These are phyloP conservation scores for Hymenotorrendiella dingleyae DNA, from an alignment of 2,329 filamentous ascomycete species.

Conservation along the genomic window DNA sequence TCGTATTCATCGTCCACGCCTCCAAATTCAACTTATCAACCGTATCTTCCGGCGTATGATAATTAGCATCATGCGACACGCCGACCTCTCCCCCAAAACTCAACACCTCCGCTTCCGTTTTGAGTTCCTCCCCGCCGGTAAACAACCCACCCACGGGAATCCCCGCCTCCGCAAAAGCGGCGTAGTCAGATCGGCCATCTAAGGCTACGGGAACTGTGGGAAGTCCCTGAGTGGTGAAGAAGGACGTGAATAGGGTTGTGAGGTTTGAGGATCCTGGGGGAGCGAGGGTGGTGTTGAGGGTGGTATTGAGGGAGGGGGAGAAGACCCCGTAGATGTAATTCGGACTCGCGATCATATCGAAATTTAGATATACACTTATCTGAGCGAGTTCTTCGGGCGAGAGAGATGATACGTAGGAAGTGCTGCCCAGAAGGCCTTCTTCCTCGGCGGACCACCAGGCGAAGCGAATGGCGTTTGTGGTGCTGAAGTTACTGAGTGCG, in stretches of 20 bases:
- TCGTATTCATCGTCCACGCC: slow-evolving; percentile 51
- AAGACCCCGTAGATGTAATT: slow-evolving; percentile 66
- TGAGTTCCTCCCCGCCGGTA: slow-evolving; percentile 71
- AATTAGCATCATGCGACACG: slow-evolving; percentile 52
- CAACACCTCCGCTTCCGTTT: slow-evolving; percentile 59
- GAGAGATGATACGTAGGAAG: slow-evolving; percentile 52
- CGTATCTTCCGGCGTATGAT: slow-evolving; percentile 58
- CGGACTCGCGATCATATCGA: slow-evolving; percentile 63
- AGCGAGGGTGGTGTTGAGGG: slow-evolving; percentile 61
- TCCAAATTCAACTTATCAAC: slow-evolving; percentile 51
- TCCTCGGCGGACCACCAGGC: slow-evolving; percentile 66
- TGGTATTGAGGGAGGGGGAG: slow-evolving; percentile 39
- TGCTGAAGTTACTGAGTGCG: slow-evolving; percentile 49
- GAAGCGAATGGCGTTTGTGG: slow-evolving; percentile 62
- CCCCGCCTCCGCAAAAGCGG: slow-evolving; percentile 65
- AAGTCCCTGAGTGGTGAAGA: slow-evolving; percentile 51
- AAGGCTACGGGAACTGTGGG: slow-evolving; percentile 69
- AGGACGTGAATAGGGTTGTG: slow-evolving; percentile 61
- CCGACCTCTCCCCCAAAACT: slow-evolving; percentile 68
- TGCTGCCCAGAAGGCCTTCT: slow-evolving; percentile 58
- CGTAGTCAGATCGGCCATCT: slow-evolving; percentile 75
- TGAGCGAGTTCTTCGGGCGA: slow-evolving; percentile 52
- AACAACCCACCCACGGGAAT: slow-evolving; percentile 72
- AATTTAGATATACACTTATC: slow-evolving; percentile 63
- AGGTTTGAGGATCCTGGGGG: slow-evolving; percentile 67